Evolutionary conservation across 306 rosid genomes (phyloP).

Genomic region (Glycine latifolia): DNA sequence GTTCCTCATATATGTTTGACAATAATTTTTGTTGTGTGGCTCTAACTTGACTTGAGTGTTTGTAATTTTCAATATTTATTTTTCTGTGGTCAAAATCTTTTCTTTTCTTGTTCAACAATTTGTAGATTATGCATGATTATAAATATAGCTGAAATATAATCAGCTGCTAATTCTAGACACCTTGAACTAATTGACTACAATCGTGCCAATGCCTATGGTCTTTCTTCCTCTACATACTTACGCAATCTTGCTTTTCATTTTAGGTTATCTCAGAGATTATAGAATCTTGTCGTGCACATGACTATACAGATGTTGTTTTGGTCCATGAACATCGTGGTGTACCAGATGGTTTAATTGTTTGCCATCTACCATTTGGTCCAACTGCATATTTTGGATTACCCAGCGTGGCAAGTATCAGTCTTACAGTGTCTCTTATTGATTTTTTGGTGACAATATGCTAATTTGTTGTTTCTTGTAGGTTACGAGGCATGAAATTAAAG

Average conservation of each 20-base stretch:
- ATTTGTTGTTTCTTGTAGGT: constrained; percentile 60
- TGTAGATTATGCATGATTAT: constrained; percentile 18
- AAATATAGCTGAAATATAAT: constrained; percentile 19
- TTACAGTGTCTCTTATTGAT: not conserved
- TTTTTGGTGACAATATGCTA: constrained; percentile 35
- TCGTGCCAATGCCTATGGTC: not conserved
- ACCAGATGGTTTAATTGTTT: constrained; percentile 87
- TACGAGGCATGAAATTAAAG: constrained; percentile 52
- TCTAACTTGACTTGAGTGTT: constrained; percentile 1
- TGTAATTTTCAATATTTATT: not conserved
- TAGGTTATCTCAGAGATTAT: constrained; percentile 80
- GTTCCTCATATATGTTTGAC: not conserved
- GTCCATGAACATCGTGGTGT: constrained; percentile 98
- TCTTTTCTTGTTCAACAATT: constrained; percentile 14
- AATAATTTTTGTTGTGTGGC: constrained; percentile 1
- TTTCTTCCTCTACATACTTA: not conserved
- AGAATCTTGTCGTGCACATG: constrained; percentile 88
- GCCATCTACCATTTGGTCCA: constrained; percentile 93
- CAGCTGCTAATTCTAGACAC: not conserved
- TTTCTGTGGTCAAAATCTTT: not conserved
- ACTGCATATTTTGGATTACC: constrained; percentile 89
- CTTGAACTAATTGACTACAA: constrained; percentile 13
- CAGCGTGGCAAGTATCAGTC: constrained; percentile 76
- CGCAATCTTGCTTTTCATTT: constrained; percentile 21
- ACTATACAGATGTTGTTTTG: constrained; percentile 82